phyloP scores from a whole-genome alignment of 2,329 filamentous ascomycete species.

The Samsoniella hepiali region DNA sequence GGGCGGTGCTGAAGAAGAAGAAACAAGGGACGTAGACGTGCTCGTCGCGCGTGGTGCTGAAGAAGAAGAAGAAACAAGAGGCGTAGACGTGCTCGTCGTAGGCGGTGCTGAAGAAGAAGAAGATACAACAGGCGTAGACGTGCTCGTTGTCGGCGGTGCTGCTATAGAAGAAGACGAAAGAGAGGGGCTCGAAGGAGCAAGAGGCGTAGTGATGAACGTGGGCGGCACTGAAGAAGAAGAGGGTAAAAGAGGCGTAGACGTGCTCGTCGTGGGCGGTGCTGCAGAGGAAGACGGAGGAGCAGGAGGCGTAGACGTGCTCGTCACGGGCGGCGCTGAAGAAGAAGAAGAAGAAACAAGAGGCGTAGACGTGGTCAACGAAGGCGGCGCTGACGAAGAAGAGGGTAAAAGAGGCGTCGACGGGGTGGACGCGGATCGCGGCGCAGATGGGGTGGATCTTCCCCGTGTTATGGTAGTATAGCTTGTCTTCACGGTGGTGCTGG shows the following conservation, averaged over 20 bases:
- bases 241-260: too few relatives aligned
- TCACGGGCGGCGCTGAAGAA: too few relatives aligned
- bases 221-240: too few relatives aligned
- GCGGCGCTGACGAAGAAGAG: background rate
- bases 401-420: background rate
- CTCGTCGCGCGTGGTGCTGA: background rate
- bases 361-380: background rate
- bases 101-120: background rate
- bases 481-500: background rate
- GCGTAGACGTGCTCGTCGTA: background rate
- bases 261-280: too few relatives aligned
- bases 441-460: background rate
- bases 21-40: background rate
- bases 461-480: background rate
- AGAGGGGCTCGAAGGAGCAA: too few relatives aligned
- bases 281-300: too few relatives aligned
- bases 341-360: too few relatives aligned
- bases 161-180: background rate
- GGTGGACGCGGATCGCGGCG: background rate
- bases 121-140: too few relatives aligned
- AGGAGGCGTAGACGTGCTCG: background rate
- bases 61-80: background rate
- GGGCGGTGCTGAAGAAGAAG: too few relatives aligned
- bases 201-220: too few relatives aligned
- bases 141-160: background rate